These are phyloP conservation scores for Pseudocohnilembus persalinus DNA, from an alignment of 169 alveolate genomes.

Conservation along the genomic window DNA sequence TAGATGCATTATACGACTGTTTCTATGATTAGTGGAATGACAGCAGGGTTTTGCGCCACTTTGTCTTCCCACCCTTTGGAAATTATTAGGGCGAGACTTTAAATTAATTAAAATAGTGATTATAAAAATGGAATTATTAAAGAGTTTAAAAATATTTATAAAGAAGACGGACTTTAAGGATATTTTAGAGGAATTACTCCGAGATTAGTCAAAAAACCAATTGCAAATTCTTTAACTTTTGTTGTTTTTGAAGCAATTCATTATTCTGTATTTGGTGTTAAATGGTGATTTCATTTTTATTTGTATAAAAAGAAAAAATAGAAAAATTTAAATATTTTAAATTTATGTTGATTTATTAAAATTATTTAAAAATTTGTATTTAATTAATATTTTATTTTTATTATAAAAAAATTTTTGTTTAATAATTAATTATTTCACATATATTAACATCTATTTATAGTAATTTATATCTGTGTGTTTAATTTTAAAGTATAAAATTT, in stretches of 20 bases:
- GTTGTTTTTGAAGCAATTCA: slow-evolving; percentile 31
- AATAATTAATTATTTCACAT: too few species aligned
- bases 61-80: slow-evolving; percentile 23
- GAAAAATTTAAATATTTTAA: too few species aligned
- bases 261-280: neutral
- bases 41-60: slow-evolving; percentile 11
- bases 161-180: slow-evolving; percentile 37
- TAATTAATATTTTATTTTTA: too few species aligned
- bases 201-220: slow-evolving; percentile 19
- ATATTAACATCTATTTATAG: too few species aligned
- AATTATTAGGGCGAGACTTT: slow-evolving; percentile 28
- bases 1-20: neutral
- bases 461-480: too few species aligned
- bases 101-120: neutral
- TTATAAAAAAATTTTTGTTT: too few species aligned
- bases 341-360: too few species aligned
- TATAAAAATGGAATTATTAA: slow-evolving; percentile 5
- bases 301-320: too few species aligned
- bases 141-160: slow-evolving; percentile 23
- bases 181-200: slow-evolving; percentile 37
- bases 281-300: too few species aligned
- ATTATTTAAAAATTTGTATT: too few species aligned
- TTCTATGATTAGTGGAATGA: slow-evolving; percentile 12
- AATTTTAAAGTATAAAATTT: too few species aligned
- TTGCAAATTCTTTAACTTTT: slow-evolving; percentile 33